phyloP scores from a whole-genome alignment of 345 rosid genomes.

The Pistacia atlantica region DNA sequence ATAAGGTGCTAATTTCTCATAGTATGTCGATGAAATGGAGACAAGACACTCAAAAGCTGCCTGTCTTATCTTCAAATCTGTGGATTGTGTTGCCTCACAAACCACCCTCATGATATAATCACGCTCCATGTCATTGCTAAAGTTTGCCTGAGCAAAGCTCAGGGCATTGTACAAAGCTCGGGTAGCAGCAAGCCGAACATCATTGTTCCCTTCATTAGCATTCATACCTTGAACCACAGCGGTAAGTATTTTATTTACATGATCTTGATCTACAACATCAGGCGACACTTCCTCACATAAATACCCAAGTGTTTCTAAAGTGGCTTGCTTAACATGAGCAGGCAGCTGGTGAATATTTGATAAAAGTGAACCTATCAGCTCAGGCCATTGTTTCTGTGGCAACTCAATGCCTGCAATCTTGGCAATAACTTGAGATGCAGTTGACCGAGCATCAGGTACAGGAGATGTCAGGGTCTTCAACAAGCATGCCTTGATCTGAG shows the following conservation, averaged over 20 bases:
- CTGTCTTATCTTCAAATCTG: conserved; percentile 60
- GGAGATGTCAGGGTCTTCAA: conserved; percentile 38
- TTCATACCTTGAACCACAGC: conserved; percentile 55
- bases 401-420: conserved; percentile 48
- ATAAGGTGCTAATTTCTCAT: conserved; percentile 52
- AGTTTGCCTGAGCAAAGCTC: conserved; percentile 74
- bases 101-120: conserved; percentile 71
- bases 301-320: conserved; percentile 44
- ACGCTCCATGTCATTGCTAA: conserved; percentile 67
- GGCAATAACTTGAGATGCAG: conserved; percentile 44
- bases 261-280: conserved; percentile 44
- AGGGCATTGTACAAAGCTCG: conserved; percentile 61
- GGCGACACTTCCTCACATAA: conserved; percentile 50
- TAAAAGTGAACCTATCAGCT: conserved; percentile 35
- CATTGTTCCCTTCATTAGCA: conserved; percentile 53
- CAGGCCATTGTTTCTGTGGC: conserved; percentile 51
- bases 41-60: conserved; percentile 73
- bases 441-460: conserved; percentile 36
- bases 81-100: conserved; percentile 60
- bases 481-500: conserved; percentile 34
- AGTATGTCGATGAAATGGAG: conserved; percentile 64
- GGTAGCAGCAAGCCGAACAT: conserved; percentile 69
- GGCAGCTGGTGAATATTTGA: conserved; percentile 40
- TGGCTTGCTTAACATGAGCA: conserved; percentile 45
- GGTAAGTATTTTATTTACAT: conserved; percentile 42